phyloP scores from a whole-genome alignment of 306 rosid species.

The Delonix regia region DNA sequence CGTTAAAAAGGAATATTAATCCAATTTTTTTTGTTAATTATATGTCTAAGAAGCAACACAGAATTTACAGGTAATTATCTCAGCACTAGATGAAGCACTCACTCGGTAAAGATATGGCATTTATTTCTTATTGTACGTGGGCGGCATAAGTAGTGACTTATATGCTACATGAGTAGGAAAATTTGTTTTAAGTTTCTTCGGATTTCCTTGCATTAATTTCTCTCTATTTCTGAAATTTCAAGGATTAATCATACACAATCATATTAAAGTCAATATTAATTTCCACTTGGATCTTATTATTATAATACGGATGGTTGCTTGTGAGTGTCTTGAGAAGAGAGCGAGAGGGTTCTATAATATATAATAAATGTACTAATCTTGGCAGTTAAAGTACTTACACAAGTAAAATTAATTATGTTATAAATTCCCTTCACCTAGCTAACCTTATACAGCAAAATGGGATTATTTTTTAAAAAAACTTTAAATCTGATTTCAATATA shows the following conservation, averaged over 20 bases:
- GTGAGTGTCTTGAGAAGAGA: no score
- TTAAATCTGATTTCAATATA: neutral
- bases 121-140: neutral
- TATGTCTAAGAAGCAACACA: slow-evolving; percentile 18
- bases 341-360: no score
- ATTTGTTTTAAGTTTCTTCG: slow-evolving; percentile 5
- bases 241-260: neutral
- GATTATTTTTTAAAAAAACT: neutral
- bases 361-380: no score
- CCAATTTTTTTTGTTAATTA: neutral
- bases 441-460: neutral
- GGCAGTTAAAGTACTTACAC: no score
- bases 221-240: neutral
- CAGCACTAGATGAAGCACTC: neutral
- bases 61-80: slow-evolving; percentile 34
- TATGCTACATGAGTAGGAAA: neutral
- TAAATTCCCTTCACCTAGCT: no score
- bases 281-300: neutral
- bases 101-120: neutral
- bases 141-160: neutral
- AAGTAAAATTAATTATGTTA: no score
- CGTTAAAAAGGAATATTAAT: neutral
- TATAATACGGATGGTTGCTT: no score
- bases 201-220: neutral
- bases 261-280: neutral